These are phyloP conservation scores for Clavariopsis aquatica DNA, from an alignment of 495 filamentous ascomycete species.

Conservation along the genomic window DNA sequence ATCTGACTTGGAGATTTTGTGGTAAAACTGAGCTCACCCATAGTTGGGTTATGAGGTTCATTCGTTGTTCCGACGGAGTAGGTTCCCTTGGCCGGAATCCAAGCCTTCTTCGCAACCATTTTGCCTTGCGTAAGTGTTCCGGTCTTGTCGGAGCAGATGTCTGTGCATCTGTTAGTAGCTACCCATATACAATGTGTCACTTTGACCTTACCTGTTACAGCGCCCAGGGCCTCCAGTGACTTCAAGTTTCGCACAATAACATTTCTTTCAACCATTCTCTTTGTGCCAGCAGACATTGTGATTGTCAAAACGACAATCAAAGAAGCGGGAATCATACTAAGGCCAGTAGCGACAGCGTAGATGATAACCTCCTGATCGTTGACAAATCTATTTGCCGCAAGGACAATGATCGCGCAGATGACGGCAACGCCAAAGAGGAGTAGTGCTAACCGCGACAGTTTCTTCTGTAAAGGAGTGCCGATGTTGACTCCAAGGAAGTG, in stretches of 20 bases:
- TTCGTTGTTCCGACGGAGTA: constrained; percentile 43
- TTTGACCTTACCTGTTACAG: constrained; percentile 48
- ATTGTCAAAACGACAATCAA: constrained; percentile 75
- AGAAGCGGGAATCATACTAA: constrained; percentile 67
- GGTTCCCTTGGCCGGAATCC: constrained; percentile 49
- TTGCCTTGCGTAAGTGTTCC: constrained; percentile 71
- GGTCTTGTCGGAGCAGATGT: constrained; percentile 64
- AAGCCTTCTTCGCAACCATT: constrained; percentile 58
- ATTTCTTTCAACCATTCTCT: constrained; percentile 69
- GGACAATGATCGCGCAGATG: constrained; percentile 69
- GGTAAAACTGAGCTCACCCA: constrained; percentile 39
- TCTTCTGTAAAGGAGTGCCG: constrained; percentile 65
- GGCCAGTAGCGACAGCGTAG: constrained; percentile 58
- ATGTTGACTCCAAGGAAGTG: constrained; percentile 57
- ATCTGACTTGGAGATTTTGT: constrained; percentile 33
- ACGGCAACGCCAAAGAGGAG: constrained; percentile 69
- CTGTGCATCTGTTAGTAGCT: constrained; percentile 5
- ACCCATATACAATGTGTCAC: constrained; percentile 37
- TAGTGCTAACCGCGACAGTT: constrained; percentile 69
- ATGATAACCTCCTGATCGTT: constrained; percentile 67
- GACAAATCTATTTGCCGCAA: constrained; percentile 63
- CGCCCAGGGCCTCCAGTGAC: constrained; percentile 63
- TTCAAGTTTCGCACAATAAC: constrained; percentile 72
- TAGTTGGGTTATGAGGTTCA: constrained; percentile 43
- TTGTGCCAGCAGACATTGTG: constrained; percentile 73